A percentile compares a stretch with the other conserved stretches of the same genome.
Conservation (phyloP, 345 rosid species). For the Noccaea bulbosa region DNA sequence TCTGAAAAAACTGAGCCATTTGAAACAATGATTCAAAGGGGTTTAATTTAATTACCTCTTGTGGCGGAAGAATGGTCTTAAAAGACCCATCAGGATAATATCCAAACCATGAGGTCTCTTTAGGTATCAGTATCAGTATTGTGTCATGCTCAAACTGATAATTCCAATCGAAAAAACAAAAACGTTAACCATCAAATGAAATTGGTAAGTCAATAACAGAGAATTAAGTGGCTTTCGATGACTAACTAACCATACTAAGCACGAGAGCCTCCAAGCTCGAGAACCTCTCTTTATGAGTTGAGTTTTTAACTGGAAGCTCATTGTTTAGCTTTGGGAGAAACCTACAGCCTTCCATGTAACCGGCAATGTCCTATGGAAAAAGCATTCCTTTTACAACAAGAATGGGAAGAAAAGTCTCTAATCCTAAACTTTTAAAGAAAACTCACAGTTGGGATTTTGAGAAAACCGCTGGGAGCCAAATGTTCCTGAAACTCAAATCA, state of each 20-base stretch:
- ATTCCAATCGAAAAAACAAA: neutral
- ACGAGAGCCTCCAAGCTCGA: slow-evolving; percentile 69
- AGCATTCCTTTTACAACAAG: slow-evolving; percentile 26
- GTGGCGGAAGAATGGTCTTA: slow-evolving; percentile 58
- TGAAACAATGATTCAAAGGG: slow-evolving; percentile 8
- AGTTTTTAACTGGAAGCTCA: slow-evolving; percentile 55
- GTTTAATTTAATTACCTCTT: slow-evolving; percentile 55
- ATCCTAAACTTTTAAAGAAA: neutral
- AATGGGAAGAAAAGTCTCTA: neutral
- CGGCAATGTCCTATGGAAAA: slow-evolving; percentile 42
- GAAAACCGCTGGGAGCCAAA: slow-evolving; percentile 78
- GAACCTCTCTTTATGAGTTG: slow-evolving; percentile 73
- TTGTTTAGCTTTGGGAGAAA: slow-evolving; percentile 81
- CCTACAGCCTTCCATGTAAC: slow-evolving; percentile 61
- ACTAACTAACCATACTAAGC: slow-evolving; percentile 72
- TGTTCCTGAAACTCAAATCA: slow-evolving; percentile 73
- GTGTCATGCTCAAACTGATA: slow-evolving; percentile 81
- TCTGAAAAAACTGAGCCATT: neutral
- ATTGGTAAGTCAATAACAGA: neutral
- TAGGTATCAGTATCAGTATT: slow-evolving; percentile 73
- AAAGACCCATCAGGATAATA: slow-evolving; percentile 76
- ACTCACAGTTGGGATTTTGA: slow-evolving; percentile 86
- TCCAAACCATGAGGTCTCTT: slow-evolving; percentile 86
- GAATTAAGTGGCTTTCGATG: neutral
- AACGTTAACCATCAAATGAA: slow-evolving; percentile 18